A percentile compares a stretch with the other conserved stretches of the same genome.
These are phyloP conservation scores for Osmanthus fragrans DNA, from an alignment of 257 asterid genomes.

Conservation along the genomic window DNA sequence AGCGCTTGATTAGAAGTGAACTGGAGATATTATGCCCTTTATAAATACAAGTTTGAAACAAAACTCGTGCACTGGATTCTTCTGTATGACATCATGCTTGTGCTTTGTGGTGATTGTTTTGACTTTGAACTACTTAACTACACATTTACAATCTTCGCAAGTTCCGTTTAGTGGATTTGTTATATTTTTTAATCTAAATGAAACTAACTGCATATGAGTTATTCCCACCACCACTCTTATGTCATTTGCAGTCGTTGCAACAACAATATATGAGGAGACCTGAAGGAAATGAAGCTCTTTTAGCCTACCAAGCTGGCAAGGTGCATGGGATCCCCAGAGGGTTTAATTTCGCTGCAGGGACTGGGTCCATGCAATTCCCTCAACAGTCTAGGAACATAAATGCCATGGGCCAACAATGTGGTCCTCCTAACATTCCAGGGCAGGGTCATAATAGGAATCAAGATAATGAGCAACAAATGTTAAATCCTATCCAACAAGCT, in stretches of 20 bases:
- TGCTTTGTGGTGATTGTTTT: neutral
- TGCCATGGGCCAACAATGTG: conserved; percentile 77
- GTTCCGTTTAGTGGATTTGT: conserved; percentile 12
- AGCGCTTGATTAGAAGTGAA: neutral
- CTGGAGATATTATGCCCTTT: neutral
- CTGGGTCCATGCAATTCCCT: conserved; percentile 73
- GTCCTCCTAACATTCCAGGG: conserved; percentile 60
- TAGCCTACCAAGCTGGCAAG: conserved; percentile 78
- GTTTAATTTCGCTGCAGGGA: conserved; percentile 57
- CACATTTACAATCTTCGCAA: neutral
- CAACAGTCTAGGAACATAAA: conserved; percentile 74
- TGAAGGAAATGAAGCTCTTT: conserved; percentile 74
- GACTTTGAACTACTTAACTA: neutral
- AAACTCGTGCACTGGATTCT: neutral
- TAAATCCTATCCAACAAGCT: conserved; percentile 83
- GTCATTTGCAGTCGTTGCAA: conserved; percentile 56
- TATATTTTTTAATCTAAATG: conserved; percentile 16
- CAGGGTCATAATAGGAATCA: conserved; percentile 77
- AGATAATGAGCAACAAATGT: conserved; percentile 72
- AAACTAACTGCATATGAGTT: conserved; percentile 11
- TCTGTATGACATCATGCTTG: neutral
- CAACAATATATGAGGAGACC: conserved; percentile 84
- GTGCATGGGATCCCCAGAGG: conserved; percentile 67
- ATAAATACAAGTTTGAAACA: neutral
- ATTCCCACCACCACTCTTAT: conserved; percentile 14